Percentiles rank a stretch among this genome's conserved stretches.
Evolutionary conservation across 2,329 filamentous ascomycete genomes (phyloP).

Genomic region (Cladosporium sp.): DNA sequence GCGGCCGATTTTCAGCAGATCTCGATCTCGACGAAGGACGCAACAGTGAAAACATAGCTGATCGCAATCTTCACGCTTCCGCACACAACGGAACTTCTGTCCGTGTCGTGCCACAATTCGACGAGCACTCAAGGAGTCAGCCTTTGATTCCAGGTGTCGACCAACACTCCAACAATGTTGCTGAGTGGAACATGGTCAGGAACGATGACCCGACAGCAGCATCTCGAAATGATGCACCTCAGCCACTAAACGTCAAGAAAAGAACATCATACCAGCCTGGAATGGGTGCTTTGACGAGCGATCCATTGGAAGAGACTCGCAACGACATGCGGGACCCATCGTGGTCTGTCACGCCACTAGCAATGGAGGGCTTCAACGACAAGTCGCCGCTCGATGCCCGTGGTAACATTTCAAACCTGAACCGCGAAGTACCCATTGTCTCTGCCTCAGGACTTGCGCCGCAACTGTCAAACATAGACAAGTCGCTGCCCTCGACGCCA

Average conservation of each 20-base stretch:
- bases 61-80: conserved; percentile 54
- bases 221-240: not conserved
- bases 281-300: not conserved
- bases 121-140: not conserved
- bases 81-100: not conserved
- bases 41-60: conserved; percentile 65
- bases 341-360: conserved; percentile 9
- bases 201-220: conserved; percentile 3
- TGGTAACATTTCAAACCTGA: not conserved
- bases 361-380: not conserved
- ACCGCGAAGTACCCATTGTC: not conserved
- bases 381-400: not conserved
- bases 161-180: conserved; percentile 15
- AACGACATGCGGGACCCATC: not conserved
- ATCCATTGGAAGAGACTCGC: not conserved
- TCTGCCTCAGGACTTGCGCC: not conserved
- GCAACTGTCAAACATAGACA: conserved; percentile 27
- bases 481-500: conserved; percentile 31
- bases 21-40: conserved; percentile 21
- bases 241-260: conserved; percentile 13
- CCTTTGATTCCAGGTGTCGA: conserved; percentile 18
- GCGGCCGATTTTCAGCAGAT: not conserved
- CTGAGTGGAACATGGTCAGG: conserved; percentile 17
- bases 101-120: not conserved
- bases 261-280: not conserved